Evolutionary conservation across 2,329 filamentous ascomycete genomes (phyloP).

Genomic region (Zymoseptoria crescenta): DNA sequence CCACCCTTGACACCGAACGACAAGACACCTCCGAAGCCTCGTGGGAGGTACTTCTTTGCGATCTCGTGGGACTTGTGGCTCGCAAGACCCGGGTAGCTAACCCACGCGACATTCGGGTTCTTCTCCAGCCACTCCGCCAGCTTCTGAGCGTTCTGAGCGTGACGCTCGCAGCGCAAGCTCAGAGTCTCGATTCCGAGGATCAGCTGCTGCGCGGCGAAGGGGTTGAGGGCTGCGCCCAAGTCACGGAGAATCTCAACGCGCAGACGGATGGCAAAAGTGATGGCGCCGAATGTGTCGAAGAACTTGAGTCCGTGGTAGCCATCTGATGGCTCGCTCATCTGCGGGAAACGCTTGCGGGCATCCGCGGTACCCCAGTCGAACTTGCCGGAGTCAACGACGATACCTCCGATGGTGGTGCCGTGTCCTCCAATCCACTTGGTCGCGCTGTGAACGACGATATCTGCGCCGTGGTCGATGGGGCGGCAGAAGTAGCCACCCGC

Average conservation of each 20-base stretch:
- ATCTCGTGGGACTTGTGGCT: slow-evolving; percentile 70
- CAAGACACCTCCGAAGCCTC: slow-evolving; percentile 82
- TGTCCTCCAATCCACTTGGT: slow-evolving; percentile 98
- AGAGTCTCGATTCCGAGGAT: slow-evolving; percentile 85
- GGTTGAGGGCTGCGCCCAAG: slow-evolving; percentile 72
- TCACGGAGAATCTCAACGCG: slow-evolving; percentile 88
- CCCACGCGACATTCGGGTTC: slow-evolving; percentile 81
- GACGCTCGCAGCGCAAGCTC: slow-evolving; percentile 75
- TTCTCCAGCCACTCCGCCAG: slow-evolving; percentile 77
- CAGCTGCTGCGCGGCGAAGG: slow-evolving; percentile 88
- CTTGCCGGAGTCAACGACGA: slow-evolving; percentile 80
- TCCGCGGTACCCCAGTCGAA: slow-evolving; percentile 87
- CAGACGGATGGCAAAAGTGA: slow-evolving; percentile 75
- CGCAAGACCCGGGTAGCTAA: slow-evolving; percentile 83
- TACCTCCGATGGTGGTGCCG: slow-evolving; percentile 76
- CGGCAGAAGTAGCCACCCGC: slow-evolving; percentile 82
- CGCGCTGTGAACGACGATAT: slow-evolving; percentile 89
- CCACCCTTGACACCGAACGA: slow-evolving; percentile 92
- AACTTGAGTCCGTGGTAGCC: slow-evolving; percentile 93
- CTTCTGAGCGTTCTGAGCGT: slow-evolving; percentile 73
- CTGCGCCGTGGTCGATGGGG: slow-evolving; percentile 82
- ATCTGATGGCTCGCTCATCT: slow-evolving; percentile 80
- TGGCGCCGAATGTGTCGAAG: slow-evolving; percentile 80
- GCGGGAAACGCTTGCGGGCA: slow-evolving; percentile 63
- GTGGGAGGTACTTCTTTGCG: slow-evolving; percentile 79